Base-by-base conservation (phyloP, 305 asterid genomes). In the Plantago coronopus region DNA sequence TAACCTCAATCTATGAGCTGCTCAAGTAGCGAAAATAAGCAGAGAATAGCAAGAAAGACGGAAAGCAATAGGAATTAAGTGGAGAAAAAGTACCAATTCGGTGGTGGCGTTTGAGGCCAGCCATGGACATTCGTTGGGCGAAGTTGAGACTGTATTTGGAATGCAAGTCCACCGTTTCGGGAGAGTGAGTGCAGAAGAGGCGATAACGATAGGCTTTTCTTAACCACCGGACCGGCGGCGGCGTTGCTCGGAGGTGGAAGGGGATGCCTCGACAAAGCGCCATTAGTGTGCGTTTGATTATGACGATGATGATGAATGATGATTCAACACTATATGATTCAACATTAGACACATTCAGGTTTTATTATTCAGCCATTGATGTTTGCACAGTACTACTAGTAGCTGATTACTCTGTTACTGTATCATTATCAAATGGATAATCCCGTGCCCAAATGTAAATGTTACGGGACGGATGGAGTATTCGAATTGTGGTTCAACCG, bases 51-150 rank as follows among this genome's bases (percentile, higher is more conserved):
- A 63, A 75, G 16, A n/a, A n/a, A 61, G 14, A 57, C 3, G 37
- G 20, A 34, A 48, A 4, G 8, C 57, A 20, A 17, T 18, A 17
- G 31, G 1, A 0, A 9, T 22, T 19, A 65, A 48, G 29, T 12
- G 37, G 16, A 14, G 27, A 53, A 65, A 47, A 17, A 56, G 25
- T 18, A 65, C 95, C 97, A 51, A 93, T 74, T 50, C 79, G 94
- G 66, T 93, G 91, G 65, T 85, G 86, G 61, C 88, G 88, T 63
- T 80, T 87, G 64, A 93, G 81, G 59, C 91, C 96, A 47, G 95
- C 95, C 87, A 87, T 78, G 19, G 72, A 81, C 97, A 93, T 83
- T 75, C 84, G 79, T 40, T 71, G 79, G 18, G 95, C 76, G 59
- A 89, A 89, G 48, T 76, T 59, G 14, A 79, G 79, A 54, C 58